Evolutionary conservation across 371 early-diverging fungal genomes (phyloP).

Genomic region (Gilbertella persicaria): DNA sequence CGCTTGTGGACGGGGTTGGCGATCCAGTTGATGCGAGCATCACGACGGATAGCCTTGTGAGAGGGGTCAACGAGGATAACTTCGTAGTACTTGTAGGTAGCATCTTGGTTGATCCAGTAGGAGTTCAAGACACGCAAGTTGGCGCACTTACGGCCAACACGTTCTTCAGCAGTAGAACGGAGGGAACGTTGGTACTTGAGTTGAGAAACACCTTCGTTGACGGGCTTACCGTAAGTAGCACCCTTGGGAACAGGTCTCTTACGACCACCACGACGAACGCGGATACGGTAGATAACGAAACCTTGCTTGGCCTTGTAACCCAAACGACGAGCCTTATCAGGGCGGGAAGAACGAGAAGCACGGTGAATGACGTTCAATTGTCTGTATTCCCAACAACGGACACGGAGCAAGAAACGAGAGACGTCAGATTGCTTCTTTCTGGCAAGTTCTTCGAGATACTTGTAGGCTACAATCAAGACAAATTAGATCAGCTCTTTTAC

Average conservation of each 20-base stretch:
- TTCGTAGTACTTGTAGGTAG: conserved; percentile 99
- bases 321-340: conserved; percentile 98
- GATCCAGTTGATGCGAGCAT: conserved; percentile 99
- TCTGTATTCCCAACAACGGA: conserved; percentile 90
- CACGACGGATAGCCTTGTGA: conserved; percentile 97
- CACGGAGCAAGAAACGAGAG: conserved; percentile 97
- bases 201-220: conserved; percentile 96
- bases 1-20: conserved; percentile 97
- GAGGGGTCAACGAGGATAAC: conserved; percentile 97
- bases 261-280: conserved; percentile 98
- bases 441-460: conserved; percentile 97
- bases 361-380: conserved; percentile 97
- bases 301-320: conserved; percentile 99
- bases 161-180: conserved; percentile 95
- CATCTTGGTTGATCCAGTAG: conserved; percentile 99
- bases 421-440: conserved; percentile 99
- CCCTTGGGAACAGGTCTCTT: conserved; percentile 97
- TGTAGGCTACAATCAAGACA: conserved; percentile 62
- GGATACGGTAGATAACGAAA: conserved; percentile 96
- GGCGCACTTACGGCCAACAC: conserved; percentile 94
- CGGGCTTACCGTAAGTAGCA: conserved; percentile 98
- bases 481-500: too few relatives aligned
- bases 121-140: conserved; percentile 98
- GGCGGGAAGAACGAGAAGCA: conserved; percentile 97
- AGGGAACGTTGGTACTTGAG: conserved; percentile 95